Evolutionary conservation across 352 stramenopile species (phyloP).

Genomic region (Phytophthora kernoviae): DNA sequence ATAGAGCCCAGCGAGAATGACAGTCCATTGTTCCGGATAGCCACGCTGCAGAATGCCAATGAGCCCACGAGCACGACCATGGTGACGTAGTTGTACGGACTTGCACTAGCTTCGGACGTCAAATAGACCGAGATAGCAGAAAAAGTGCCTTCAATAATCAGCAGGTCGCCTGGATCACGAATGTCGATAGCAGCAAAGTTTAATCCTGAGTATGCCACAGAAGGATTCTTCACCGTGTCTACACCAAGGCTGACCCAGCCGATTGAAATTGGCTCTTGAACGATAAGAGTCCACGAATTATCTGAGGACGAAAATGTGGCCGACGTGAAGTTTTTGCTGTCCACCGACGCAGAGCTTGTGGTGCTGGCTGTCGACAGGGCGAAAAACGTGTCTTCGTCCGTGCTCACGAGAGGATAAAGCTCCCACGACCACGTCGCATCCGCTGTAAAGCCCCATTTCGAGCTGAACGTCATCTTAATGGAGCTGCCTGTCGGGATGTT

Average conservation of each 20-base stretch:
- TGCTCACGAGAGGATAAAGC: slow-evolving; percentile 20
- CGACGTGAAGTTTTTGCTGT: slow-evolving; percentile 35
- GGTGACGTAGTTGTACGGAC: slow-evolving; percentile 90
- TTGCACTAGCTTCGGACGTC: slow-evolving; percentile 58
- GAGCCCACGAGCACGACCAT: slow-evolving; percentile 86
- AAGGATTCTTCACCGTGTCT: slow-evolving; percentile 76
- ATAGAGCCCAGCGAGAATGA: slow-evolving; percentile 85
- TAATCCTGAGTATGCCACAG: slow-evolving; percentile 68
- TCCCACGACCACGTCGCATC: slow-evolving; percentile 64
- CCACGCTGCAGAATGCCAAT: slow-evolving; percentile 80
- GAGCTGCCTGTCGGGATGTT: slow-evolving; percentile 53
- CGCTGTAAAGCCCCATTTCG: slow-evolving; percentile 66
- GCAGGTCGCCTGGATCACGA: slow-evolving; percentile 46
- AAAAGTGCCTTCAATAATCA: slow-evolving; percentile 65
- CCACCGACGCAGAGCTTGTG: not conserved
- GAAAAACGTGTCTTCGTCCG: slow-evolving; percentile 17
- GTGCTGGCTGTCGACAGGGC: slow-evolving; percentile 11
- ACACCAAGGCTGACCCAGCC: slow-evolving; percentile 76
- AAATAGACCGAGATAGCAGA: slow-evolving; percentile 81
- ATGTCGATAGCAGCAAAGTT: slow-evolving; percentile 68
- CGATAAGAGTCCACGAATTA: slow-evolving; percentile 63
- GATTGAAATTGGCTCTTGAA: slow-evolving; percentile 59
- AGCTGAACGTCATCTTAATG: slow-evolving; percentile 62
- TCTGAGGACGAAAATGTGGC: slow-evolving; percentile 27
- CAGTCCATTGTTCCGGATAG: slow-evolving; percentile 83